Evolutionary conservation across 2,329 filamentous ascomycete species (phyloP), one percentile per base, ranked within the genome.

Genomic region (Orbilia brochopaga): DNA sequence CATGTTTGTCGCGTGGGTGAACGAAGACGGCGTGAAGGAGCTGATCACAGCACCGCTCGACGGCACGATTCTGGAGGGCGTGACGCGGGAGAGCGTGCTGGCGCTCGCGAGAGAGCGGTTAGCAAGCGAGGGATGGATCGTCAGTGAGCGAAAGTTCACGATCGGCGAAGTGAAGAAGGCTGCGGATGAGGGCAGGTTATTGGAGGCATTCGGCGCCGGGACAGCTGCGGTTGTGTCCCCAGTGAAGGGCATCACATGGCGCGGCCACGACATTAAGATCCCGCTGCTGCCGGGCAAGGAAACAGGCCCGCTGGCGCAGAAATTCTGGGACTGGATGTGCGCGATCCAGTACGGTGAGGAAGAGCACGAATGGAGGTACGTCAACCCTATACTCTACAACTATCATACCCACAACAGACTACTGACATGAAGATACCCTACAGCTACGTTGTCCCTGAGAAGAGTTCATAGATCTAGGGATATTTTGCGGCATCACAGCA

Each of bases 301-400:
- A 83, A 92, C 91, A 10, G 94, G 94, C 48, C 89, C 92, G 78
- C 84, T 97, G 77, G 89, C 94, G 8, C 82, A 87, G 77, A 86
- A 86, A 80, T 92, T 99, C 88, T 96, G 96, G 86, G 86, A 89
- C 77, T 99, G 94, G 94, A 97, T 99, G 74, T 92, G 96, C 83
- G 88, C 83, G 27, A 92, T 95, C 76, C 93, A 97, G 82, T 97
- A 97, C 79, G 94, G 94, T 74, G 92, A 97, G 75, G 90, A 93
- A 80, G 86, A 91, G 79, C 91, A 97, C 79, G 85, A 88, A 75
- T 99, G 94, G 94, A 97, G 92, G 84, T 88, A 87, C 79, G 82
- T 78, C 67, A 44, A 15, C 5, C 40, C 40, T 23, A 3, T 5
- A 1, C 17, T 15, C 7, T 37, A 15, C 40, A 44, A 8, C 40